These are phyloP conservation scores for Termitomyces sp. DNA, from an alignment of 1,284 basidiomycete species.

Conservation along the genomic window DNA sequence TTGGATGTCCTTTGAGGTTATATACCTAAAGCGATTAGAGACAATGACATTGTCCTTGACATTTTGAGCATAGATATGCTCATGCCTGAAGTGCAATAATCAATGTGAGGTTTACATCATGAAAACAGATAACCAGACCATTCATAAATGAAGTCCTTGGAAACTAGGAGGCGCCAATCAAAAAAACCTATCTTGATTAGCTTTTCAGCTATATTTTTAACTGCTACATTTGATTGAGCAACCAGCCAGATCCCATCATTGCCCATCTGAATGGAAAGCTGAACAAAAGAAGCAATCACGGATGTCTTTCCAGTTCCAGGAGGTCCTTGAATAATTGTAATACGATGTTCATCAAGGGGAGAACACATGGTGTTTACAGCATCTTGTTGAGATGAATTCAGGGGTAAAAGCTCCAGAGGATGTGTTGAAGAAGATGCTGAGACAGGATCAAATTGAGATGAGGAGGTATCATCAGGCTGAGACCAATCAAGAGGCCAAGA, in stretches of 20 bases:
- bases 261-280: conserved; percentile 30
- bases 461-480: conserved; percentile 1
- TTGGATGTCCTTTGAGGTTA: conserved; percentile 25
- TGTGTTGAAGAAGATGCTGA: background rate
- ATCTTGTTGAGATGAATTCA: conserved; percentile 51
- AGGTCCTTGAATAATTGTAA: conserved; percentile 57
- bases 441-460: background rate
- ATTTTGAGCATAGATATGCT: conserved; percentile 52
- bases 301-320: conserved; percentile 60
- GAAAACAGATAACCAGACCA: conserved; percentile 43
- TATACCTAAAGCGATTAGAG: conserved; percentile 39
- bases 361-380: conserved; percentile 54
- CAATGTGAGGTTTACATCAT: conserved; percentile 10
- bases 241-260: conserved; percentile 59
- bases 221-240: conserved; percentile 62
- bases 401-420: conserved; percentile 18
- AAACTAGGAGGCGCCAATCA: conserved; percentile 52
- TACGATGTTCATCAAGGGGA: conserved; percentile 31
- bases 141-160: conserved; percentile 51
- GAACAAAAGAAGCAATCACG: conserved; percentile 59
- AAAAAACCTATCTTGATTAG: conserved; percentile 40
- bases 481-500: conserved; percentile 42
- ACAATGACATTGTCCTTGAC: conserved; percentile 43
- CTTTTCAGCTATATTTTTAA: conserved; percentile 68
- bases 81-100: conserved; percentile 51